Percentiles rank a stretch among this genome's conserved stretches.
phyloP scores from a whole-genome alignment of 495 filamentous ascomycete species.

The Aspergillus asperescens region DNA sequence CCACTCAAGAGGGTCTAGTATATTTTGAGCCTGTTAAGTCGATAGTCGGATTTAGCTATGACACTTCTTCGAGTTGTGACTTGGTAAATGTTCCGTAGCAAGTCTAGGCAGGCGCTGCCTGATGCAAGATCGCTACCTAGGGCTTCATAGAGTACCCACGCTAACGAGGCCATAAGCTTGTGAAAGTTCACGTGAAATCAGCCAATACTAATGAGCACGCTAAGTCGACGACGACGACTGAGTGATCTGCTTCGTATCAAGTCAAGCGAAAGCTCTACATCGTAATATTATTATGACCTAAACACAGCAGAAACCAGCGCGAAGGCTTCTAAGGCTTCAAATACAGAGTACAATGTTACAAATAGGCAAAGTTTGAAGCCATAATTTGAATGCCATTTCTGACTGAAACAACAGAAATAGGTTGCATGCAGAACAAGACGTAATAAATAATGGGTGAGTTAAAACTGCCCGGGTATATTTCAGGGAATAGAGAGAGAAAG shows the following conservation, averaged over 20 bases:
- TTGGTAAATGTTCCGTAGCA: background rate
- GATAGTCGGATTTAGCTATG: background rate
- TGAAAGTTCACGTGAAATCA: background rate
- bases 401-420: background rate
- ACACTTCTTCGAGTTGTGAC: background rate
- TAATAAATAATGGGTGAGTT: background rate
- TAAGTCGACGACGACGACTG: too few species aligned
- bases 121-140: background rate
- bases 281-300: too few species aligned
- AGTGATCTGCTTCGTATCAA: too few species aligned
- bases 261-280: too few species aligned
- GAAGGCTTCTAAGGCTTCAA: too few species aligned
- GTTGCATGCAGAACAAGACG: constrained; percentile 8
- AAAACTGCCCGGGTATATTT: constrained; percentile 29
- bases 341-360: constrained; percentile 1
- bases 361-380: background rate
- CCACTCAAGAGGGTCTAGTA: background rate
- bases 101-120: constrained; percentile 3
- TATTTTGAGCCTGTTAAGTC: background rate
- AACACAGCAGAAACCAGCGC: too few species aligned
- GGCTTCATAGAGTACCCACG: too few species aligned
- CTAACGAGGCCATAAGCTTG: background rate
- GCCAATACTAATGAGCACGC: too few species aligned
- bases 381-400: background rate
- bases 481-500: constrained; percentile 20